These are phyloP conservation scores for Conticribra weissflogii DNA, from an alignment of 108 stramenopile species.

Conservation along the genomic window DNA sequence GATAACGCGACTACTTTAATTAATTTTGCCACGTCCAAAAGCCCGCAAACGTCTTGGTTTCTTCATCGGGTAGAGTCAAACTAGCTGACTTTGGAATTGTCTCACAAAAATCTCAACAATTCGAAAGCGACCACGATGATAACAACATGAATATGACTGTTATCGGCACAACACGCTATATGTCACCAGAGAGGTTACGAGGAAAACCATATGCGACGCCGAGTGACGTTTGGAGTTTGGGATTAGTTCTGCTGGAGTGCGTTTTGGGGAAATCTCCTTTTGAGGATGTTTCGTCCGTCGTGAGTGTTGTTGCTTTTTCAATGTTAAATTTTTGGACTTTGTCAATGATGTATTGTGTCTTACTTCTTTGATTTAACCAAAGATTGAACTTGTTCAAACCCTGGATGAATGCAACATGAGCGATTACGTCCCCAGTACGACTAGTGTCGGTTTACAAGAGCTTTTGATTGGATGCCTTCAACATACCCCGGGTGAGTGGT, in stretches of 20 bases:
- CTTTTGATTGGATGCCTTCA: background rate
- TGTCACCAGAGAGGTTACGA: constrained; percentile 89
- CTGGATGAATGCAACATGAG: constrained; percentile 49
- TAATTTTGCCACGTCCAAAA: too few relatives aligned
- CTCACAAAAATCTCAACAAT: constrained; percentile 11
- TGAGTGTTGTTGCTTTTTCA: constrained; percentile 28
- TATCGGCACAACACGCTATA: constrained; percentile 88
- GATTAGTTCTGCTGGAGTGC: constrained; percentile 80
- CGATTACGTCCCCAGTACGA: background rate
- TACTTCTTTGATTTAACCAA: background rate
- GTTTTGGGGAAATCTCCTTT: constrained; percentile 63
- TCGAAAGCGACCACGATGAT: constrained; percentile 3
- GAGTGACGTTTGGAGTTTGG: constrained; percentile 92
- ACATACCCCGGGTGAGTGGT: background rate
- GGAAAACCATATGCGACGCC: constrained; percentile 72
- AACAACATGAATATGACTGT: constrained; percentile 72
- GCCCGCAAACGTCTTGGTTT: constrained; percentile 87
- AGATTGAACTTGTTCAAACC: constrained; percentile 56
- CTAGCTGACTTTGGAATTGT: constrained; percentile 94
- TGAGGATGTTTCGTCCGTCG: constrained; percentile 57
- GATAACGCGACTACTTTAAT: too few relatives aligned
- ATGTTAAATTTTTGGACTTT: too few relatives aligned
- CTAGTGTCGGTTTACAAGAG: background rate
- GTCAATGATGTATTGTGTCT: too few relatives aligned
- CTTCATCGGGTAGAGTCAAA: constrained; percentile 78